Evolutionary conservation across 2,329 filamentous ascomycete genomes (phyloP), one percentile per base, ranked within the genome.

Genomic region (Sarocladium brachiariae): DNA sequence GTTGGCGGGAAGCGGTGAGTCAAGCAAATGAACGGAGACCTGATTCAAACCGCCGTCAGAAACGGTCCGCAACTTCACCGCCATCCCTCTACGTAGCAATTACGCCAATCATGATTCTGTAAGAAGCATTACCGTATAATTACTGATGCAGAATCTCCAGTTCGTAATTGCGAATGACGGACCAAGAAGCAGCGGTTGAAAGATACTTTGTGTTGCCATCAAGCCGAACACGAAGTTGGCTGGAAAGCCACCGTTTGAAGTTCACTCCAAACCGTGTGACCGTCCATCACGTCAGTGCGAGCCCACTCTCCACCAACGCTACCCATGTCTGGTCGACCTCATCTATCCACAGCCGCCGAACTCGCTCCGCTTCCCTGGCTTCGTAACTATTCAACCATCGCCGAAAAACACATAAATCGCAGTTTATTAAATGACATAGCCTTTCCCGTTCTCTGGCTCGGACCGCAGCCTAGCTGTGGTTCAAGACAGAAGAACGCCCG

Each of bases 291-390:
- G 43, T 47, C 43, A 47, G 43, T 47, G 25, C 25, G 25, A 31
- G 21, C 39, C 39, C 39, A 43, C 39, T 43, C 39, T 43, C 39
- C 39, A 25, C 39, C 27, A 18, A 19, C 39, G 23, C 39, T 25
- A 47, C 19, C 43, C 24, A 30, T 33, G 43, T 47, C 43, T 31
- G 43, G 16, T 33, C 43, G 18, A 31, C 43, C 43, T 47, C 43
- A 33, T 49, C 56, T 54, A 33, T 64, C 62, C 11, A 62, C 63
- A 81, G 43, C 16, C 43, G 43, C 43, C 43, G 43, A 47, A 19
- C 43, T 47, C 43, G 43, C 43, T 47, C 43, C 43, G 43, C 43
- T 35, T 23, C 33, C 25, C 31, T 37, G 46, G 37, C 46, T 37
- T 49, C 30, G 23, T 6, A n/a, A n/a, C 31, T 10, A 13, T 35